phyloP scores from a whole-genome alignment of 2,329 filamentous ascomycete species.

The Pyrenophora seminiperda region DNA sequence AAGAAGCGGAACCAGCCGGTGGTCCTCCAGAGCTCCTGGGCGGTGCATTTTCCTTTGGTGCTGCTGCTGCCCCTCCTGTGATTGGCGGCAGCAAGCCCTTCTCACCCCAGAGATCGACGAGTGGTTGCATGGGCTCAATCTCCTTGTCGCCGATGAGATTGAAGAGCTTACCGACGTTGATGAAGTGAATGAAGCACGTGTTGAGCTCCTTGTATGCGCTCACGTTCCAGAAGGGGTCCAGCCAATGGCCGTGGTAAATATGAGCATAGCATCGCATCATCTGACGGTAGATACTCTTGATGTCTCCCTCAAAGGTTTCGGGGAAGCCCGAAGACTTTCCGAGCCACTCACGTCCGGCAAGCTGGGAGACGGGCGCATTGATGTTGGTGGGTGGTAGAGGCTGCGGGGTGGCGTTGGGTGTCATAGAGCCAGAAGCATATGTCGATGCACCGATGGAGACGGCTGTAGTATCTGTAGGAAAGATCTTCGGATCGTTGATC shows the following conservation, averaged over 20 bases:
- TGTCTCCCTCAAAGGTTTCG: slow-evolving; percentile 67
- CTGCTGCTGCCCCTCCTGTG: slow-evolving; percentile 1
- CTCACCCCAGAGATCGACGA: slow-evolving; percentile 89
- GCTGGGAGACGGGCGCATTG: slow-evolving; percentile 63
- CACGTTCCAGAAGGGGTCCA: slow-evolving; percentile 57
- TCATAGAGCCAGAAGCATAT: slow-evolving; percentile 60
- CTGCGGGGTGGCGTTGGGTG: slow-evolving; percentile 52
- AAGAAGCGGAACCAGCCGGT: slow-evolving; percentile 23
- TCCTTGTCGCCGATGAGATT: slow-evolving; percentile 81
- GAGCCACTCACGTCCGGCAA: slow-evolving; percentile 76
- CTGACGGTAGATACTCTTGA: slow-evolving; percentile 68
- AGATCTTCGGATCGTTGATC: slow-evolving; percentile 86
- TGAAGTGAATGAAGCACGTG: slow-evolving; percentile 60
- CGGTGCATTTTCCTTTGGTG: slow-evolving; percentile 28
- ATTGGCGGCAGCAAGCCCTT: slow-evolving; percentile 77
- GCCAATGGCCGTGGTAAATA: slow-evolving; percentile 59
- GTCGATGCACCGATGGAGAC: slow-evolving; percentile 68
- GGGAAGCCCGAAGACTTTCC: slow-evolving; percentile 82
- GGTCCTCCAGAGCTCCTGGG: slow-evolving; percentile 26
- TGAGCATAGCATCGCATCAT: slow-evolving; percentile 62
- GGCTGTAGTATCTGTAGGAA: slow-evolving; percentile 81
- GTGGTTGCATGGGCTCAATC: slow-evolving; percentile 91
- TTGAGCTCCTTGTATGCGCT: slow-evolving; percentile 57
- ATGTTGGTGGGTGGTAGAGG: slow-evolving; percentile 53
- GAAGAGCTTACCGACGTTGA: slow-evolving; percentile 75